phyloP scores from a whole-genome alignment of 2,329 filamentous ascomycete species.

The Venturia asperata region DNA sequence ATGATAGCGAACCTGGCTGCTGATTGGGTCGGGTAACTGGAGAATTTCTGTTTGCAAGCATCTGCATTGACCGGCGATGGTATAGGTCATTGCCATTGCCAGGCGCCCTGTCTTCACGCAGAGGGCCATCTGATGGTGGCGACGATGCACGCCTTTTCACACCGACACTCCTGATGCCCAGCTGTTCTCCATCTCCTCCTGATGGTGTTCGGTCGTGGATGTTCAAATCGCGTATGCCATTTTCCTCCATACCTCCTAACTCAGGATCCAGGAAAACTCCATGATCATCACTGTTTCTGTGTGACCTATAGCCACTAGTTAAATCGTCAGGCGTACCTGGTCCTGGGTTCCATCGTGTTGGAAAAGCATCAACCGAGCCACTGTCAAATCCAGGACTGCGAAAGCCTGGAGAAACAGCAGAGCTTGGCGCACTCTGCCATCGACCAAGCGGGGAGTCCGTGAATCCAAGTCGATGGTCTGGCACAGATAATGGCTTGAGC shows the following conservation, averaged over 20 bases:
- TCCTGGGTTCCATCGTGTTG: slow-evolving; percentile 42
- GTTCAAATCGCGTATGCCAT: slow-evolving; percentile 44
- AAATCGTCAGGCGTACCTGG: slow-evolving; percentile 43
- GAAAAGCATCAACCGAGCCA: slow-evolving; percentile 27
- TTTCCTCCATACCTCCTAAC: slow-evolving; percentile 46
- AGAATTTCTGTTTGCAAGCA: slow-evolving; percentile 48
- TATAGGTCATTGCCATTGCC: slow-evolving; percentile 43
- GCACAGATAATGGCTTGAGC: slow-evolving; percentile 40
- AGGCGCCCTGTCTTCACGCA: slow-evolving; percentile 40
- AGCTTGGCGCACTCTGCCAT: slow-evolving; percentile 34
- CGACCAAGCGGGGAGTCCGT: slow-evolving; percentile 36
- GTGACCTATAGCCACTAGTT: slow-evolving; percentile 36
- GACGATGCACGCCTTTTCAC: slow-evolving; percentile 60
- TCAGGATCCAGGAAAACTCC: slow-evolving; percentile 47
- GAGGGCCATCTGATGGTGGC: slow-evolving; percentile 43
- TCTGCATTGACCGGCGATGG: slow-evolving; percentile 49
- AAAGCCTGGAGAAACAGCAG: slow-evolving; percentile 38
- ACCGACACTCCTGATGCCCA: slow-evolving; percentile 41
- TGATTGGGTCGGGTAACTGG: slow-evolving; percentile 48
- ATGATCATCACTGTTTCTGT: slow-evolving; percentile 57
- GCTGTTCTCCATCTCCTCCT: slow-evolving; percentile 38
- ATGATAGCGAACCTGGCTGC: slow-evolving; percentile 56
- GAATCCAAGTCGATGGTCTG: slow-evolving; percentile 36
- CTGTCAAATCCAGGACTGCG: slow-evolving; percentile 38
- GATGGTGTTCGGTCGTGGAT: slow-evolving; percentile 47